phyloP scores from a whole-genome alignment of 805 yeast species.

The Ogataea pilisensis region DNA sequence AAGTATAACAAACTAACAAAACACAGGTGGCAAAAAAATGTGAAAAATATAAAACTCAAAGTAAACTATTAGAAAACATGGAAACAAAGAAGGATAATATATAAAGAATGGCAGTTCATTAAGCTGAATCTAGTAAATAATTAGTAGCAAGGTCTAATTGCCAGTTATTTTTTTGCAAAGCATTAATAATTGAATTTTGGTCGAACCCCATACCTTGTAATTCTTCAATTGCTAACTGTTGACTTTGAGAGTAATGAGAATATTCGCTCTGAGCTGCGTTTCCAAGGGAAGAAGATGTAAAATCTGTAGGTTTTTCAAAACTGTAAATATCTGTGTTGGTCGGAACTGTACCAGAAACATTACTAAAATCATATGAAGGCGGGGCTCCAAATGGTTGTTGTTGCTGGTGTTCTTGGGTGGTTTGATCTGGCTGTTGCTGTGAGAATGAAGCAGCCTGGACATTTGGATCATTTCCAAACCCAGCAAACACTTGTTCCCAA shows the following conservation, averaged over 20 bases:
- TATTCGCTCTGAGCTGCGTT: background rate
- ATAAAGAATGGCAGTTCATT: conserved; percentile 4
- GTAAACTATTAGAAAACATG: too few relatives aligned
- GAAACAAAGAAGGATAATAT: background rate
- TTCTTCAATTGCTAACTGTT: conserved; percentile 61
- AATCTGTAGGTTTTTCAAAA: background rate
- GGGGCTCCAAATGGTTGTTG: background rate
- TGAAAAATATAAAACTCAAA: too few relatives aligned
- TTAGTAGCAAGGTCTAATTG: conserved; percentile 86
- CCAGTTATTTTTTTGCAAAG: conserved; percentile 68
- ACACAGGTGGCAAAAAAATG: too few relatives aligned
- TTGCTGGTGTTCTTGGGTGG: background rate
- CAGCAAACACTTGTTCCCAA: conserved; percentile 93
- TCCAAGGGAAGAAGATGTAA: background rate
- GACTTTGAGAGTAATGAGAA: conserved; percentile 24
- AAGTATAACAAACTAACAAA: too few relatives aligned
- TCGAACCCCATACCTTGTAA: conserved; percentile 88
- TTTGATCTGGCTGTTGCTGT: background rate
- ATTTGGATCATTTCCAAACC: conserved; percentile 59
- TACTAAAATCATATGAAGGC: conserved; percentile 3
- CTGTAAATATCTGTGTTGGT: conserved; percentile 2
- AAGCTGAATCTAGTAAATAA: conserved; percentile 69
- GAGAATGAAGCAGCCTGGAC: conserved; percentile 7
- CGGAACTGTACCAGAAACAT: conserved; percentile 15
- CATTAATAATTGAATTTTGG: conserved; percentile 57